A percentile compares a stretch with the other conserved stretches of the same genome.
phyloP scores from a whole-genome alignment of 441 rosid genomes.

The Gossypium lobatum region DNA sequence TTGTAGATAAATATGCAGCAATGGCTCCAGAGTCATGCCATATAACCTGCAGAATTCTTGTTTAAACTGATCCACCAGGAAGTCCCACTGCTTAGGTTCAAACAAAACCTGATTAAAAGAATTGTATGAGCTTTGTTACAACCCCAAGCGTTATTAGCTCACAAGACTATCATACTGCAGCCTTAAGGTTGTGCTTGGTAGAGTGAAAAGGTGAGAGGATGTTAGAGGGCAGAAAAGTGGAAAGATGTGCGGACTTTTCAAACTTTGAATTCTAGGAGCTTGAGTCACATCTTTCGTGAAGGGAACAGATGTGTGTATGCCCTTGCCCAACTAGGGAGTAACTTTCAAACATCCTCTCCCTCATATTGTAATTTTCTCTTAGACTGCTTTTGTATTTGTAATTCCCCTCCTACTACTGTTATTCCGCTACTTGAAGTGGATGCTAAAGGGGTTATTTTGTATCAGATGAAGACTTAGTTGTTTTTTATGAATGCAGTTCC shows the following conservation, averaged over 20 bases:
- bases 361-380: too few species aligned
- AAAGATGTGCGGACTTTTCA: not conserved
- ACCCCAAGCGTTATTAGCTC: not conserved
- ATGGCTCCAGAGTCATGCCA: conserved; percentile 93
- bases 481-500: too few species aligned
- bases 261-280: too few species aligned
- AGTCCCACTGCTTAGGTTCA: conserved; percentile 84
- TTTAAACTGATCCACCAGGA: conserved; percentile 77
- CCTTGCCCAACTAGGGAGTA: too few species aligned
- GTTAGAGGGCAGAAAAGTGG: not conserved
- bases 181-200: not conserved
- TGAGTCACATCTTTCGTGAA: too few species aligned
- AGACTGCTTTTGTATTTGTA: too few species aligned
- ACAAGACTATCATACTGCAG: not conserved
- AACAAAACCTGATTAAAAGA: conserved; percentile 50
- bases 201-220: not conserved
- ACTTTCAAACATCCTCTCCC: too few species aligned
- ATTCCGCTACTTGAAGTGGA: too few species aligned
- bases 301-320: too few species aligned
- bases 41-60: conserved; percentile 87
- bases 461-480: too few species aligned
- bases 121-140: not conserved
- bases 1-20: conserved; percentile 81
- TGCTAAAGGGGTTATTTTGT: too few species aligned
- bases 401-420: too few species aligned